Evolutionary conservation across 352 stramenopile genomes (phyloP), one percentile per base, ranked within the genome.

Genomic region (Vaucheria bursata): DNA sequence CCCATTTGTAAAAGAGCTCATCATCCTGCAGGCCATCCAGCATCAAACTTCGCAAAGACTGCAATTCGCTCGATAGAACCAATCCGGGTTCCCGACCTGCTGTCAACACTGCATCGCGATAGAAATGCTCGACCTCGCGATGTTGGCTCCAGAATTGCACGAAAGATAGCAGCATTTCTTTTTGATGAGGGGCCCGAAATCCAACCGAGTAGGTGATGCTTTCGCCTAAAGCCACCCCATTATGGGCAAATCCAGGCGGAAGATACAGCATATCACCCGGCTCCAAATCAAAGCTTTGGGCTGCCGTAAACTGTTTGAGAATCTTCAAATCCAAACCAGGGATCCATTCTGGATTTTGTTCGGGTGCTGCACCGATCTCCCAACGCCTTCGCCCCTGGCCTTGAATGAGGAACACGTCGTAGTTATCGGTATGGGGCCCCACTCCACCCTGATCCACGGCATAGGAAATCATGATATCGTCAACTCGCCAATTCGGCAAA

Each of bases 351-450:
- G 39, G 5, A 50, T 50, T 50, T 50, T 50, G 65, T 50, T 72
- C 29, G 65, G 31, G 2, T 72, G 65, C 2, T 12, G 2, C 65
- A 31, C 40, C 65, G 3, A 72, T 72, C 18, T 29, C 36, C 65
- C 65, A 72, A 29, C 40, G 33, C 1, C 65, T 1, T 35, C 2
- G 6, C 6, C 65, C 65, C 4, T 29, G 8, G 36, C 65, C 65
- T 35, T 83, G 78, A 70, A 92, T 85, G 36, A 93, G 85, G 81
- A 93, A 93, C 0, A 93, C 89, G 84, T 92, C 88, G 72, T 92
- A 93, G 79, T 88, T 88, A 74, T 93, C 89, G 1, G 92, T 87
- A 77, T 93, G 89, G 5, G 87, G 85, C 39, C 88, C 89, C 70
- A 93, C 91, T n/a, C 87, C 86, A 18, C 88, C 88, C 1, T 77